These are phyloP conservation scores for Ensete glaucum DNA, from an alignment of 176 grass and related monocot genomes.

Conservation along the genomic window DNA sequence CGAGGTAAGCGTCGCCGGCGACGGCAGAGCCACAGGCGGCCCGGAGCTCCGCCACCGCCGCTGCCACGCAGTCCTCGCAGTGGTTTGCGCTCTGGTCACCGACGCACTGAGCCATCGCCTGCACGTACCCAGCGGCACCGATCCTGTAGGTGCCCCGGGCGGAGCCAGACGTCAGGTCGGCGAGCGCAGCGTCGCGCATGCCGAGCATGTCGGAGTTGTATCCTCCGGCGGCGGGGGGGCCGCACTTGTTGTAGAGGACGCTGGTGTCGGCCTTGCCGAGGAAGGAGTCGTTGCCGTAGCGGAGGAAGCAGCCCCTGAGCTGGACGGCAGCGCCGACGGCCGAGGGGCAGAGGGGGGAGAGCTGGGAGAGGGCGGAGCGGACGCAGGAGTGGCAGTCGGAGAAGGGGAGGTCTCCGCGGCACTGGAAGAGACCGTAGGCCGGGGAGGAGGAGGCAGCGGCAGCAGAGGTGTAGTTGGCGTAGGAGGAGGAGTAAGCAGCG, in stretches of 20 bases:
- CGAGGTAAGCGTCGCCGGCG: conserved; percentile 64
- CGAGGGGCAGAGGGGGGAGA: conserved; percentile 55
- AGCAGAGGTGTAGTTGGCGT: conserved; percentile 23
- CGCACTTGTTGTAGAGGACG: conserved; percentile 75
- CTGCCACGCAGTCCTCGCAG: conserved; percentile 59
- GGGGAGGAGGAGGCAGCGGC: conserved; percentile 1
- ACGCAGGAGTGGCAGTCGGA: conserved; percentile 51
- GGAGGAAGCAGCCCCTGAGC: conserved; percentile 68
- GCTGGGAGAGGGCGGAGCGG: conserved; percentile 47
- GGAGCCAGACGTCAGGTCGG: conserved; percentile 30
- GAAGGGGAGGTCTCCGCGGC: conserved; percentile 63
- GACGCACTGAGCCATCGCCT: conserved; percentile 87
- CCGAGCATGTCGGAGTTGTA: conserved; percentile 23
- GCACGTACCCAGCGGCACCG: conserved; percentile 47
- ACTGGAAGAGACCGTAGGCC: conserved; percentile 57
- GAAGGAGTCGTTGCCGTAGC: conserved; percentile 72
- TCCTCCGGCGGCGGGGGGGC: conserved; percentile 25
- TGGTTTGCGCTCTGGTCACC: conserved; percentile 50
- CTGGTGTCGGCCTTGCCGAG: conserved; percentile 59
- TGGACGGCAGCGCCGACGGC: conserved; percentile 57
- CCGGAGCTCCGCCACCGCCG: conserved; percentile 48
- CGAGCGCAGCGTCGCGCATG: conserved; percentile 65
- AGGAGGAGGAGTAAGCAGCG: not conserved
- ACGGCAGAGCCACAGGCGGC: conserved; percentile 42
- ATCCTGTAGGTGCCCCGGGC: conserved; percentile 38